Conservation (phyloP, 2,329 filamentous ascomycete species). For the Chlorencoelia australis region DNA sequence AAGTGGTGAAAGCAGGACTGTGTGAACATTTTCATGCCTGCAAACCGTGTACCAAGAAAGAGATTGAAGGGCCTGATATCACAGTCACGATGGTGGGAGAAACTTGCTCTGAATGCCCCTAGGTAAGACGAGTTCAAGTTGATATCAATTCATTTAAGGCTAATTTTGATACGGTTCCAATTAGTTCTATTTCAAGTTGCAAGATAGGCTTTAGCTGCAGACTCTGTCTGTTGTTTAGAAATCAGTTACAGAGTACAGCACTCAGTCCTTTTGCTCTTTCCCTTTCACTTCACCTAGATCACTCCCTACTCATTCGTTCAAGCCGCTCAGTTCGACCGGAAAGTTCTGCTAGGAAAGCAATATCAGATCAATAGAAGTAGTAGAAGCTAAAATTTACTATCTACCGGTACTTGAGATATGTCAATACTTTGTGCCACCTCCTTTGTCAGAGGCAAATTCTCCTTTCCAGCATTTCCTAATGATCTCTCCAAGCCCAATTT, state of each 20-base stretch:
- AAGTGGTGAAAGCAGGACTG: too few relatives aligned
- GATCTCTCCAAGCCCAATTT: background rate
- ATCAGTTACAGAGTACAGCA: too few relatives aligned
- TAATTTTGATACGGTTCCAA: too few relatives aligned
- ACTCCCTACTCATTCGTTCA: too few relatives aligned
- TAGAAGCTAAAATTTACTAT: background rate
- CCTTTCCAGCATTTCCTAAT: background rate
- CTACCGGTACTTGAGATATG: too few relatives aligned
- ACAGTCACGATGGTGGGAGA: background rate
- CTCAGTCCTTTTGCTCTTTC: too few relatives aligned
- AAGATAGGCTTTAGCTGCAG: background rate
- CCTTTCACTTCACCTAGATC: too few relatives aligned
- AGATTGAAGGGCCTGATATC: background rate
- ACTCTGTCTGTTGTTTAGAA: too few relatives aligned
- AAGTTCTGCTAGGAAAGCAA: background rate
- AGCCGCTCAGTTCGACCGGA: background rate
- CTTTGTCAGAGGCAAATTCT: background rate
- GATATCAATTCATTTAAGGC: background rate
- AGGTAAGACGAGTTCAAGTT: background rate
- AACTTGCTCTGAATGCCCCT: background rate
- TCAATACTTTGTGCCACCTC: background rate
- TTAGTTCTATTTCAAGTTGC: background rate
- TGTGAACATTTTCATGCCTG: too few relatives aligned
- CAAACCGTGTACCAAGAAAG: background rate
- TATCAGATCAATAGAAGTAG: background rate